These are phyloP conservation scores for Ustilago loliicola DNA, from an alignment of 1,284 basidiomycete genomes.

Conservation along the genomic window DNA sequence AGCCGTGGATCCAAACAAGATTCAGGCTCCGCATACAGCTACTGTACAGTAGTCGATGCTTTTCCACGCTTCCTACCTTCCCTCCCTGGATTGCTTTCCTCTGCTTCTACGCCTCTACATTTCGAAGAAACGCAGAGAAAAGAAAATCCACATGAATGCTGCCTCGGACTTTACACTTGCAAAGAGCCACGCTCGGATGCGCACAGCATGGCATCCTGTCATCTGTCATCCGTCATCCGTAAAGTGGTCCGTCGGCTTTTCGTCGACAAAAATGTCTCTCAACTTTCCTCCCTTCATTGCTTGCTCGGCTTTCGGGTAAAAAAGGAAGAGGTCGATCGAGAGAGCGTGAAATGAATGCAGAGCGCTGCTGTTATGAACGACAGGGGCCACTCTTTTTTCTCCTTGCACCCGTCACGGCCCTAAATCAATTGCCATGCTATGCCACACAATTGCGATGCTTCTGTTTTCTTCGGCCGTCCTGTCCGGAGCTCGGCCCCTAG, in stretches of 20 bases:
- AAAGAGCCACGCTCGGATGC: background rate
- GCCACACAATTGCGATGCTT: too few species aligned
- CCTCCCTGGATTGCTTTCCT: background rate
- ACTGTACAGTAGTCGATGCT: background rate
- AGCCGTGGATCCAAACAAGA: conserved; percentile 1
- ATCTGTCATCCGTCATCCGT: conserved; percentile 2
- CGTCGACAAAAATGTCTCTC: background rate
- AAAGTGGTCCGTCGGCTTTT: background rate
- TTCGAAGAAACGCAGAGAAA: background rate
- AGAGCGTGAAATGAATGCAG: too few species aligned
- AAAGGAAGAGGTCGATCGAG: background rate
- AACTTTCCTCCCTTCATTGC: too few species aligned
- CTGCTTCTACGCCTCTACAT: background rate
- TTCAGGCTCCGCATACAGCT: background rate
- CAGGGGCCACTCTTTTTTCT: too few species aligned
- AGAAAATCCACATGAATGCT: background rate
- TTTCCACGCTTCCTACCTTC: background rate
- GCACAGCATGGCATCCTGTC: background rate
- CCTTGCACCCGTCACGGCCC: too few species aligned
- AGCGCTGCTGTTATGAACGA: too few species aligned
- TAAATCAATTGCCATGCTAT: too few species aligned
- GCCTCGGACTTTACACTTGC: background rate
- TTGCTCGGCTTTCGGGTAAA: background rate
- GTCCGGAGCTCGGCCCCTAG: too few species aligned
- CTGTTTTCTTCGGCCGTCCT: too few species aligned